Conservation (phyloP, 1,284 basidiomycete genomes). For the Trichosporon coremiiforme region DNA sequence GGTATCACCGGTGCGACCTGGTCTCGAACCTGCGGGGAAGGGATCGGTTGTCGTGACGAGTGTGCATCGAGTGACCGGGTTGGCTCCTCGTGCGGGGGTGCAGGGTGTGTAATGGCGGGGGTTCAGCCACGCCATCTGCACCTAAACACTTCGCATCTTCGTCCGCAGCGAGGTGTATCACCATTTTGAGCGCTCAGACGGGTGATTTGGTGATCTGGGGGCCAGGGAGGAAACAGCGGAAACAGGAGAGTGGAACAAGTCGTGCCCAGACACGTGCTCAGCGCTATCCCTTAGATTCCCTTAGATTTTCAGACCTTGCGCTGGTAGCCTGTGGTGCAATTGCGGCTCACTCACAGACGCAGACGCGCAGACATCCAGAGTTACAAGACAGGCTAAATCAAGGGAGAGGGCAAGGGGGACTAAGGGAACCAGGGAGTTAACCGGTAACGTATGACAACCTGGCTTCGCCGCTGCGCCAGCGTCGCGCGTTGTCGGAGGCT, state of each 20-base stretch:
- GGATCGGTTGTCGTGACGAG: not conserved
- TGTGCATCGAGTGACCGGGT: not conserved
- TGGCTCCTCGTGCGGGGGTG: not conserved
- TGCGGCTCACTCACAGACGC: too few relatives aligned
- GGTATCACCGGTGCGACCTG: not conserved
- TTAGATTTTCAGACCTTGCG: not conserved
- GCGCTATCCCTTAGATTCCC: not conserved
- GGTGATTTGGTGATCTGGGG: too few relatives aligned
- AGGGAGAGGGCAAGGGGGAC: not conserved
- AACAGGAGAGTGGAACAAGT: not conserved
- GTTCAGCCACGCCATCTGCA: not conserved
- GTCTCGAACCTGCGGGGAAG: not conserved
- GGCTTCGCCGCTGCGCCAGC: too few relatives aligned
- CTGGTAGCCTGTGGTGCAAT: too few relatives aligned
- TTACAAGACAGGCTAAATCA: not conserved
- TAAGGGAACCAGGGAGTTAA: not conserved
- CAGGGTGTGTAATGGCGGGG: not conserved
- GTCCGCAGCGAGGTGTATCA: too few relatives aligned
- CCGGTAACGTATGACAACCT: not conserved
- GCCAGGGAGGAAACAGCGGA: not conserved
- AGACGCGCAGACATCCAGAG: too few relatives aligned
- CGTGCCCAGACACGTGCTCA: slow-evolving; percentile 1
- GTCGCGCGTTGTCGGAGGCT: not conserved
- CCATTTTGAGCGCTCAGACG: too few relatives aligned
- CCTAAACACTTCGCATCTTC: too few relatives aligned